Base-by-base conservation (phyloP, 192 early-diverging fungal species). In the Dimargaris xerosporica region DNA sequence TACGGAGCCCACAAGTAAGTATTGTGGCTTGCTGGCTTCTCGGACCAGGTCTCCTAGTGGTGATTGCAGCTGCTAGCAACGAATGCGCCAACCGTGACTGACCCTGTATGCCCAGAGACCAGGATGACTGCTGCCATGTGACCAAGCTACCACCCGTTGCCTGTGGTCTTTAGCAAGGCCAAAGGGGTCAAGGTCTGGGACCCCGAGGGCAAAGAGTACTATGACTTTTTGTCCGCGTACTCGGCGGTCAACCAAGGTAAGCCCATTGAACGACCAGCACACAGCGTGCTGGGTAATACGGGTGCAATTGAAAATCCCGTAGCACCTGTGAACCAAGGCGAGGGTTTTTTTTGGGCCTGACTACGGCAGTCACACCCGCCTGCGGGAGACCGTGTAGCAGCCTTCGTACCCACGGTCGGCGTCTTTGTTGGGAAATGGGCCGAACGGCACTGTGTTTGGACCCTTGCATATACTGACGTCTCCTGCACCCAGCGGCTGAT, bases 111-210 rank as follows among this genome's bases (percentile, higher is more conserved):
- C 6, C 21, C 3, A 1, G 62, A n/a, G 21, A 30, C 51, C 10
- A 31, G 7, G 61, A 2, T 28, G 11, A 12, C 63, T 85, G 84
- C n/a, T n/a, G n/a, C n/a, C n/a, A n/a, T n/a, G n/a, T n/a, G n/a
- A n/a, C n/a, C n/a, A n/a, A n/a, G n/a, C 81, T 99, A 99, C 73
- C 96, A 99, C 71, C 96, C 96, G 26, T 76, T 99, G 43, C 93
- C 93, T 11, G 85, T 94, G 1, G 96, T 99, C 44, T 89, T 96
- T 69, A 69, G 84, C 65, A 81, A 80, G 61, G 96, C 84, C 43
- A 42, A 93, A 68, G 96, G 96, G 16, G 82, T 89, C 17, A 82
- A 88, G 74, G 93, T 99, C 54, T 91, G 87, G 86, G 96, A 99
- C 68, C 91, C 90, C 45, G 96, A 93, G 75, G 85, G 84, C 65